These are phyloP conservation scores for Boletus tylopilopsis DNA, from an alignment of 768 basidiomycete species.

Conservation along the genomic window DNA sequence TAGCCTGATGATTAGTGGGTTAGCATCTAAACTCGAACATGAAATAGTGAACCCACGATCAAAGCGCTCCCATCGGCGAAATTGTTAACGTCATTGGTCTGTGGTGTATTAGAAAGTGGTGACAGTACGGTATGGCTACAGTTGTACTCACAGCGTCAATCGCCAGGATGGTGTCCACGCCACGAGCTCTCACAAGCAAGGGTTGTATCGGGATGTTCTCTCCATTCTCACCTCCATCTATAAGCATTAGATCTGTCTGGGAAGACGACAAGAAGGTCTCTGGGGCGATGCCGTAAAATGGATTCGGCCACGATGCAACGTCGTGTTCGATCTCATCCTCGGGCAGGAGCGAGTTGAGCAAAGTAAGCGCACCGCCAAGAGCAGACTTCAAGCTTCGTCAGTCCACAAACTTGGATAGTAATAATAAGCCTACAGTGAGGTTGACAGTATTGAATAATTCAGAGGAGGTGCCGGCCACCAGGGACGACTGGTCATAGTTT, in stretches of 20 bases:
- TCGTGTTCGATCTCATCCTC: neutral
- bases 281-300: neutral
- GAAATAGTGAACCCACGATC: neutral
- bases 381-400: neutral
- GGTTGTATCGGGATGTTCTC: neutral
- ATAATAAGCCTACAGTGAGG: conserved; percentile 22
- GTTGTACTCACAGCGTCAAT: neutral
- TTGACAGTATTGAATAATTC: conserved; percentile 33
- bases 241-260: neutral
- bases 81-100: neutral
- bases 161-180: neutral
- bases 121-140: no score
- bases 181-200: neutral
- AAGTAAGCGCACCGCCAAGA: neutral
- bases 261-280: neutral
- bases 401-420: neutral
- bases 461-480: conserved; percentile 41
- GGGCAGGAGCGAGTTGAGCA: neutral
- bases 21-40: no score
- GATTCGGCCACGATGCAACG: neutral
- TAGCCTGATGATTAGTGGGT: conserved; percentile 12
- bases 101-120: no score
- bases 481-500: conserved; percentile 32
- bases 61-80: neutral
- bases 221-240: neutral